Base-by-base conservation (phyloP, 2,329 filamentous ascomycete genomes). In the Cladophialophora chaetospira region DNA sequence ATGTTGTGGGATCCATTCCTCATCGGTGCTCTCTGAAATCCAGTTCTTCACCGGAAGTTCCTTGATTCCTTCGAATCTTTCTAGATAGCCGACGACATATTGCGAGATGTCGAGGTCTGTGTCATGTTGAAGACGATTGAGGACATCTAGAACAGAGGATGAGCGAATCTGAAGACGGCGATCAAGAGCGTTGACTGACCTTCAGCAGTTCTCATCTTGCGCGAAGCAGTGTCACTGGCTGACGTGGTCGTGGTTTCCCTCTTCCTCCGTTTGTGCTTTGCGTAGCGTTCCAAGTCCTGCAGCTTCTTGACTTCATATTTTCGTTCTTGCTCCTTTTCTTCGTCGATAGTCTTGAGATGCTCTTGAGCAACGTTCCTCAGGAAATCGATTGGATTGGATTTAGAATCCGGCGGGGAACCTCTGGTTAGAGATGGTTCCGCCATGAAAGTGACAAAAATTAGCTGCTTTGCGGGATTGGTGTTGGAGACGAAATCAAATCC, bases 1-100 rank as follows among this genome's bases (percentile, higher is more conserved):
- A 68, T 83, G 79, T 61, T 78, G 75, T 2, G 81, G 81, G 54
- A 83, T 81, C 54, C 82, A 83, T 44, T 83, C 80, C 57, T 82
- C 79, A 25, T 82, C 69, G 8, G 80, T 82, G 28, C 75, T 74
- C 45, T 81, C 79, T 15, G 71, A 75, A 63, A 80, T 79, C 80
- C 80, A 83, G n/a, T 70, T 72, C 43, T 74, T 72, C 2, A 82
- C 67, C 6, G 69, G 64, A 9, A 75, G 74, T 67, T 82, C 80
- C 54, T 76, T 71, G 17, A 76, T 71, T 0, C 78, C 79, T 9
- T 75, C 64, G 53, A 83, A 83, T 8, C 80, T 73, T 64, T 84
- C 80, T 19, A 78, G 69, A 57, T 82, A 83, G 2, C 79, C 80
- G 26, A 83, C 75, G 10, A 80, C 69, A 63, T 77, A 82, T 47